phyloP scores from a whole-genome alignment of 768 basidiomycete genomes.

The Boletus rubroflammeus region DNA sequence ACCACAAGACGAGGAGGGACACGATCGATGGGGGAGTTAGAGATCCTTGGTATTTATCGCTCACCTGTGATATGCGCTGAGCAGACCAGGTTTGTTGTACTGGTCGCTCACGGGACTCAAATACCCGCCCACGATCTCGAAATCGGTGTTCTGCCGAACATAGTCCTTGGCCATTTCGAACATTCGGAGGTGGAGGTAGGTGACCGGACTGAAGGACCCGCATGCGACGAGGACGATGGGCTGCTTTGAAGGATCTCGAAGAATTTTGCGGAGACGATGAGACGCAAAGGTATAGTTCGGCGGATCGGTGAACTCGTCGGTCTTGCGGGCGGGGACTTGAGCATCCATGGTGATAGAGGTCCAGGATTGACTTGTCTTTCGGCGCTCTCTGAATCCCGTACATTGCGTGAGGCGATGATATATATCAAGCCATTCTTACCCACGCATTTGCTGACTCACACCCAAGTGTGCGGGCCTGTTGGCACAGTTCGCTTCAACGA shows the following conservation, averaged over 20 bases:
- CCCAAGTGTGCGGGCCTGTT: background rate
- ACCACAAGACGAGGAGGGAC: background rate
- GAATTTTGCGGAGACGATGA: conserved; percentile 55
- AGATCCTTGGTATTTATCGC: conserved; percentile 28
- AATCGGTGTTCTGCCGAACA: conserved; percentile 84
- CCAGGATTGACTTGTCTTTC: background rate
- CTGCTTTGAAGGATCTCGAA: conserved; percentile 63
- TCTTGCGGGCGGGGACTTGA: conserved; percentile 18
- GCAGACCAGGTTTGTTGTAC: conserved; percentile 95
- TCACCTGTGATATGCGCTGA: conserved; percentile 86
- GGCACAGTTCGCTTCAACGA: background rate
- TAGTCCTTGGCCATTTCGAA: conserved; percentile 99
- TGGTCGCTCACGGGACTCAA: conserved; percentile 93
- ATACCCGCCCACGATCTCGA: conserved; percentile 93
- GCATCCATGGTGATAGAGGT: conserved; percentile 25
- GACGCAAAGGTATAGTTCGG: conserved; percentile 65
- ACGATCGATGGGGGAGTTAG: background rate
- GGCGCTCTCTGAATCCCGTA: background rate
- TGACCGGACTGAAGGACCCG: conserved; percentile 96
- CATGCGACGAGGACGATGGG: conserved; percentile 96
- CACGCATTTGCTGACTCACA: conserved; percentile 14
- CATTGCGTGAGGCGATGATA: background rate
- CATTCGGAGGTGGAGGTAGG: conserved; percentile 98
- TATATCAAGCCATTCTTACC: conserved; percentile 21
- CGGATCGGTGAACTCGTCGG: conserved; percentile 52